Percentiles rank a stretch among this genome's conserved stretches.
phyloP scores from a whole-genome alignment of 257 asterid species.

The Salvia splendens region DNA sequence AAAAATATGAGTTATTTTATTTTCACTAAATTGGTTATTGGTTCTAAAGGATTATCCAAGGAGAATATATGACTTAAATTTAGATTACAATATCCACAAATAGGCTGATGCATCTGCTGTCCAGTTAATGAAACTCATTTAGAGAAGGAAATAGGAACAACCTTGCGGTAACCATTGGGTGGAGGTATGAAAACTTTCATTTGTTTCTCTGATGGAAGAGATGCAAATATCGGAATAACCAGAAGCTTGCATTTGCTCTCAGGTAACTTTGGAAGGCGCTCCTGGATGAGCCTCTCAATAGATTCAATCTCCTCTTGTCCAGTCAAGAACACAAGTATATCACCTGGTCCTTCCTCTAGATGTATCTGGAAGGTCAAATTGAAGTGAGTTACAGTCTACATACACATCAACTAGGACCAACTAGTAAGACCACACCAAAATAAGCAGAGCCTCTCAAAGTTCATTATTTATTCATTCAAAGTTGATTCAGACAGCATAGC shows the following conservation, averaged over 20 bases:
- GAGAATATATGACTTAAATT: neutral
- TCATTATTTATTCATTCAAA: neutral
- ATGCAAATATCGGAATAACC: conserved; percentile 80
- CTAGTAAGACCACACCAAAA: conserved; percentile 14
- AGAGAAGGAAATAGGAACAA: conserved; percentile 35
- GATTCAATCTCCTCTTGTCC: conserved; percentile 99
- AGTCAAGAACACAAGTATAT: conserved; percentile 90
- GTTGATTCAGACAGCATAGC: neutral
- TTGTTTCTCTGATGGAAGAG: conserved; percentile 96
- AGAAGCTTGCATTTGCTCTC: conserved; percentile 70
- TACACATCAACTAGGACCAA: conserved; percentile 17
- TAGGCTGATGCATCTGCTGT: neutral
- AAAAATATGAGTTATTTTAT: neutral
- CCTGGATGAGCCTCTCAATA: conserved; percentile 78
- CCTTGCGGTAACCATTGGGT: conserved; percentile 89
- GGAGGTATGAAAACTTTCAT: conserved; percentile 86
- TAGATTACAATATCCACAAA: conserved; percentile 4
- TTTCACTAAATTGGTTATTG: neutral
- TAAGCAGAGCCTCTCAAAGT: conserved; percentile 15
- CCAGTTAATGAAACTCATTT: conserved; percentile 12
- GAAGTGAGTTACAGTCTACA: conserved; percentile 9
- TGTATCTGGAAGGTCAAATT: conserved; percentile 63
- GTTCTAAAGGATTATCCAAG: neutral
- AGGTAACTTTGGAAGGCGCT: conserved; percentile 69
- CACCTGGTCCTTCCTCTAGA: conserved; percentile 87